Evolutionary conservation across 306 rosid species (phyloP).

Genomic region (Cicer yamashitae): DNA sequence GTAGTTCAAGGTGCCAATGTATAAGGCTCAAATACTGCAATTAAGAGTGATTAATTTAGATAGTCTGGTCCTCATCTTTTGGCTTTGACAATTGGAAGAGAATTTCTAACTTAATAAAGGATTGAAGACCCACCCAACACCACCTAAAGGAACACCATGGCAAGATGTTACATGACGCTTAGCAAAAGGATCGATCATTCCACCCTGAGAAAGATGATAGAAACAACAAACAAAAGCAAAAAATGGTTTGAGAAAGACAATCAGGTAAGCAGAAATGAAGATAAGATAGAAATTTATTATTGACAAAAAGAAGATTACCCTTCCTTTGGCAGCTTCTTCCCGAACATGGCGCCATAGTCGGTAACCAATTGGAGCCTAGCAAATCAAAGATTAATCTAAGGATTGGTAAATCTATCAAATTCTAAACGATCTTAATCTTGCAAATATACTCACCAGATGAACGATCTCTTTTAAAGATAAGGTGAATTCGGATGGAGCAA

Average conservation of each 20-base stretch:
- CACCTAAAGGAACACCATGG: constrained; percentile 92
- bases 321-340: constrained; percentile 75
- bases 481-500: constrained; percentile 45
- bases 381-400: constrained; percentile 45
- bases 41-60: constrained; percentile 4
- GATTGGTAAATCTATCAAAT: constrained; percentile 28
- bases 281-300: constrained; percentile 18
- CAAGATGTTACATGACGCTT: constrained; percentile 60
- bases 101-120: constrained; percentile 12
- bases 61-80: constrained; percentile 13
- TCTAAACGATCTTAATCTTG: constrained; percentile 14
- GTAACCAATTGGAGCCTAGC: constrained; percentile 78
- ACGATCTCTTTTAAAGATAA: constrained; percentile 63
- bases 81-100: constrained; percentile 33
- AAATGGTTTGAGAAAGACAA: constrained; percentile 31
- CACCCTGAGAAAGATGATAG: constrained; percentile 54
- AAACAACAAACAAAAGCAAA: constrained; percentile 30
- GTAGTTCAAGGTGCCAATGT: constrained; percentile 10
- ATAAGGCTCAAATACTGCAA: constrained; percentile 13
- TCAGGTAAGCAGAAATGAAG: constrained; percentile 37
- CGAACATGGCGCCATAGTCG: constrained; percentile 70
- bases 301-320: constrained; percentile 57
- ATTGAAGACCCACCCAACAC: constrained; percentile 74
- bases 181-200: constrained; percentile 68
- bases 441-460: constrained; percentile 61